Evolutionary conservation across 2,329 filamentous ascomycete species (phyloP).

Genomic region (Neophaeococcomyces aloes): DNA sequence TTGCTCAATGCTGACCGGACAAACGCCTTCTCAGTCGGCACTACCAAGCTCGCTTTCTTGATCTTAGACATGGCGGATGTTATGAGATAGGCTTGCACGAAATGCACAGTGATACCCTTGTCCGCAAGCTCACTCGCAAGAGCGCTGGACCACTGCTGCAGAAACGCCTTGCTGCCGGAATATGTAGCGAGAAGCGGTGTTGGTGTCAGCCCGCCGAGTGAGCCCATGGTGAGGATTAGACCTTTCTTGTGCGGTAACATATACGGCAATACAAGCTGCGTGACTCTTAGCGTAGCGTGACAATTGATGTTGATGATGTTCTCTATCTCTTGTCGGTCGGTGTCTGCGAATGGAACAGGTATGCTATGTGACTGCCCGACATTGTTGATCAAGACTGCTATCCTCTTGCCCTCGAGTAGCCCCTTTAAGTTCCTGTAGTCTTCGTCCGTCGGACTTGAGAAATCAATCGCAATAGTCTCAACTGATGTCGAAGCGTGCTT

Average conservation of each 20-base stretch:
- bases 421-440: constrained; percentile 68
- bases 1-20: constrained; percentile 69
- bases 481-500: constrained; percentile 60
- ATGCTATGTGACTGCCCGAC: constrained; percentile 91
- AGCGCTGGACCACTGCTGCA: constrained; percentile 89
- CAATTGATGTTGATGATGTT: constrained; percentile 96
- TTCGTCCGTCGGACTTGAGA: constrained; percentile 54
- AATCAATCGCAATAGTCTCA: constrained; percentile 85
- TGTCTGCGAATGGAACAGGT: constrained; percentile 77
- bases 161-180: constrained; percentile 93
- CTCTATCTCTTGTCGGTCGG: constrained; percentile 65
- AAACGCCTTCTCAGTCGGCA: constrained; percentile 74
- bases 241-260: constrained; percentile 78
- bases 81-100: constrained; percentile 85
- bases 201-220: constrained; percentile 84
- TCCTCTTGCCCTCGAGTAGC: constrained; percentile 61
- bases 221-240: constrained; percentile 92
- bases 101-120: constrained; percentile 75
- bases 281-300: constrained; percentile 76
- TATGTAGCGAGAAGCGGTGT: constrained; percentile 91
- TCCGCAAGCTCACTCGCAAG: constrained; percentile 72
- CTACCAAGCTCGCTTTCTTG: constrained; percentile 61
- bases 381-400: constrained; percentile 90
- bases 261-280: constrained; percentile 70
- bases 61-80: constrained; percentile 97